Conservation (phyloP, 2,329 filamentous ascomycete genomes). For the Cytospora paraplurivora region DNA sequence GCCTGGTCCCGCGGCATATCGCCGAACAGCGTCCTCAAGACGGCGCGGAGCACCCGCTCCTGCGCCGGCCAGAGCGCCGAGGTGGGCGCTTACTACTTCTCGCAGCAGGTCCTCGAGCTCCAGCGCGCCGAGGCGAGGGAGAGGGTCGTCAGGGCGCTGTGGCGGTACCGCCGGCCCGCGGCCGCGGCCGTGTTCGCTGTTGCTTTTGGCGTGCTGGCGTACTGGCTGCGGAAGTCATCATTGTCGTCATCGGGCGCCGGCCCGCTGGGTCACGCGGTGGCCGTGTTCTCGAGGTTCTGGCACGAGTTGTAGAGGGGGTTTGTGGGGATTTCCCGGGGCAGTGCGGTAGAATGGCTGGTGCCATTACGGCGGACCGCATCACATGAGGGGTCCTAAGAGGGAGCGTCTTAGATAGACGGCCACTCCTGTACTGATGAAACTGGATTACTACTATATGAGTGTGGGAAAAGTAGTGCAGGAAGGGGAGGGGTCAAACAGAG, state of each 20-base stretch:
- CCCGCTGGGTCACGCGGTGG: slow-evolving; percentile 28
- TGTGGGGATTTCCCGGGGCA: neutral
- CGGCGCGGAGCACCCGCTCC: slow-evolving; percentile 59
- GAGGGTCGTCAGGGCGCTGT: slow-evolving; percentile 53
- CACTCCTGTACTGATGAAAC: no score
- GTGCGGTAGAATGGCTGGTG: neutral
- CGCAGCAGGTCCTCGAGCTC: slow-evolving; percentile 73
- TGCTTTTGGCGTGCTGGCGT: slow-evolving; percentile 66
- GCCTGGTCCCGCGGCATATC: slow-evolving; percentile 66
- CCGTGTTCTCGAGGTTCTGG: slow-evolving; percentile 29
- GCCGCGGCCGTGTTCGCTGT: slow-evolving; percentile 65
- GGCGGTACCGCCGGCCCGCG: slow-evolving; percentile 67
- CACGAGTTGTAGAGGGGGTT: slow-evolving; percentile 3
- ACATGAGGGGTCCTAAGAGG: neutral
- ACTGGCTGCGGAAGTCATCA: slow-evolving; percentile 62
- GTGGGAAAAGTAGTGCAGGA: no score
- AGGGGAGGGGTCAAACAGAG: no score
- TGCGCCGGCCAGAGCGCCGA: slow-evolving; percentile 59
- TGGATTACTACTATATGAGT: no score
- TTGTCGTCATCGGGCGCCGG: slow-evolving; percentile 11
- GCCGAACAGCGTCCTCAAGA: slow-evolving; percentile 79
- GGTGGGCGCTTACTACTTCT: slow-evolving; percentile 70
- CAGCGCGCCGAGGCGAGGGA: slow-evolving; percentile 62
- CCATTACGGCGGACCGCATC: neutral
- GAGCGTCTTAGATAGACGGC: neutral